Base-by-base conservation (phyloP, 176 grass and related monocot species). In the Avena atlantica region DNA sequence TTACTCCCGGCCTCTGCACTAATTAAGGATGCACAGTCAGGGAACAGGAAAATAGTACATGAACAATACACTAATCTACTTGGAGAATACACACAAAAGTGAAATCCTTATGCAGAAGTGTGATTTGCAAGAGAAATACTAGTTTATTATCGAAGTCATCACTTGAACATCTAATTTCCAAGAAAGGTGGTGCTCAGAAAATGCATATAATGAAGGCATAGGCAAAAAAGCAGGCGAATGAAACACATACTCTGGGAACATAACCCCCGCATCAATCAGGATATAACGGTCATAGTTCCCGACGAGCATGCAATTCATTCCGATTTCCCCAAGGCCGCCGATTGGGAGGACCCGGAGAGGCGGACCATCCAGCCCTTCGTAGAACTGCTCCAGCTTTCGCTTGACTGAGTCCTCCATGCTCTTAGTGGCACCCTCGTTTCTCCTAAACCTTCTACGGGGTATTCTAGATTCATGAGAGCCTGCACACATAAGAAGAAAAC, bases 281-380 rank as follows among this genome's bases (percentile, higher is more conserved):
- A 99, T 99, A 85, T 99, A 99, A 68, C 94, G 92, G 55, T 99
- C 97, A 57, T 91, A 99, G 62, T 99, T 93, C 55, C 97, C 97
- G 61, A 99, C 90, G 4, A 99, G 97, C 97, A 99, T 99, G 87
- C 97, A 99, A 63, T 96, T 99, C 97, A 99, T 96, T 58, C 97
- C 97, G 19, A 99, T 99, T 89, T 99, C 97, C 40, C 97, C 97
- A 65, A 99, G 91, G 60, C 97, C 97, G 6, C 97, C 97, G 34
- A 99, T 99, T 34, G 97, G 97, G 55, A 99, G 94, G 37, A 99
- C 89, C 56, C 97, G 87, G 15, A 99, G 94, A n/a, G 97, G 94
- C 36, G 97, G 97, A 14, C 97, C 97, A 56, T 99, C 89, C 50
- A 76, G 5, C 59, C 97, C 97, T 92, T 99, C 94, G 78, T 96